These are phyloP conservation scores for Vanrija sp. DNA, from an alignment of 1,284 basidiomycete species.

Conservation along the genomic window DNA sequence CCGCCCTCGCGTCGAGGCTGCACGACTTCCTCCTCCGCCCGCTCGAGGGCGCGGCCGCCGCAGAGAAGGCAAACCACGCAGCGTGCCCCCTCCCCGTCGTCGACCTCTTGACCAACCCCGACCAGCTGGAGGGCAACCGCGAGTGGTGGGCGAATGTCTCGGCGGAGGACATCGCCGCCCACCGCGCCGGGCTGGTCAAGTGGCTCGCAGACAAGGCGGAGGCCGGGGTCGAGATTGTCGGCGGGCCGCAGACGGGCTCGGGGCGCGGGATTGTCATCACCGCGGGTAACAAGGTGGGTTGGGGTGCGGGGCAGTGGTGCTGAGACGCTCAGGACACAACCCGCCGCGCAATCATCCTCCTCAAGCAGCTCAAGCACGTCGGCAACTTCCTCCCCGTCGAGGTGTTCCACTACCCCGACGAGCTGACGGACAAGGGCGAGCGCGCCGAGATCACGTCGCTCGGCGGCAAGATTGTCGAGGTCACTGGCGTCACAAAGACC, in stretches of 20 bases:
- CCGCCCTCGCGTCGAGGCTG: conserved; percentile 22
- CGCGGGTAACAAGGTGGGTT: conserved; percentile 48
- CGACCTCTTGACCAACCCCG: conserved; percentile 45
- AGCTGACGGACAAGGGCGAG: conserved; percentile 37
- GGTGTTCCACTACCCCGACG: conserved; percentile 51
- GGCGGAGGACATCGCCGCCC: conserved; percentile 30
- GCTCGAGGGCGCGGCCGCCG: conserved; percentile 18
- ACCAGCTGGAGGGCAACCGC: conserved; percentile 43
- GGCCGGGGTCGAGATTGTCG: conserved; percentile 34
- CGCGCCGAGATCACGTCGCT: conserved; percentile 39
- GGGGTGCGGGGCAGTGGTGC: neutral
- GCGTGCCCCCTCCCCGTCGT: conserved; percentile 34
- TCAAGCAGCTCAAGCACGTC: conserved; percentile 44
- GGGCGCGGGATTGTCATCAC: conserved; percentile 50
- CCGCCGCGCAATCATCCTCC: conserved; percentile 40
- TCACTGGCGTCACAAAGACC: conserved; percentile 33
- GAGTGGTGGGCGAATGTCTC: conserved; percentile 42
- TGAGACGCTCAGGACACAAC: conserved; percentile 45
- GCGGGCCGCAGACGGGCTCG: conserved; percentile 15
- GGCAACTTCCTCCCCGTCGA: conserved; percentile 47
- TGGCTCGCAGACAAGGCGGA: conserved; percentile 33
- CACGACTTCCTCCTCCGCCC: conserved; percentile 37
- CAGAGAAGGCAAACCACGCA: conserved; percentile 18
- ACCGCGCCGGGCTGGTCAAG: conserved; percentile 41
- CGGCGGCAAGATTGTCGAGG: conserved; percentile 40